A percentile compares a stretch with the other conserved stretches of the same genome.
phyloP scores from a whole-genome alignment of 768 basidiomycete genomes.

The Leccinum longicurvipes region DNA sequence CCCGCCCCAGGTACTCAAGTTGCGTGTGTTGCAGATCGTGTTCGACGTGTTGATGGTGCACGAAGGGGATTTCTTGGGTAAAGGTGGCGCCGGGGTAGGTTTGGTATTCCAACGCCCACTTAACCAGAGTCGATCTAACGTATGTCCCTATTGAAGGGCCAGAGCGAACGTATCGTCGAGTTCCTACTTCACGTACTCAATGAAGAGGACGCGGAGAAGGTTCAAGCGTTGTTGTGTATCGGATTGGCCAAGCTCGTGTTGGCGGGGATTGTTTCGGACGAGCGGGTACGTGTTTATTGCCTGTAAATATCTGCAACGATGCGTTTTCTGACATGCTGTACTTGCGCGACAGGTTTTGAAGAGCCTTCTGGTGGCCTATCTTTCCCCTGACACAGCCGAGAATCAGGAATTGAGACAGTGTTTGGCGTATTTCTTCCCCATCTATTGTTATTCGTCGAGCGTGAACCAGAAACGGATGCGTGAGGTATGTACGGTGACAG shows the following conservation, averaged over 20 bases:
- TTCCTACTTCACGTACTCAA: slow-evolving; percentile 56
- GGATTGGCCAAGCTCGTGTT: slow-evolving; percentile 87
- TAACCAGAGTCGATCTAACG: background rate
- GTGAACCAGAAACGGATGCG: slow-evolving; percentile 73
- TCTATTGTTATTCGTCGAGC: slow-evolving; percentile 79
- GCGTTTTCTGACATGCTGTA: background rate
- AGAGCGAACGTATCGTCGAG: slow-evolving; percentile 62
- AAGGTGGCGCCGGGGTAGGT: slow-evolving; percentile 36
- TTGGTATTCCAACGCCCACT: background rate
- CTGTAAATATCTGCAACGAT: background rate
- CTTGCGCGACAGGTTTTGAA: slow-evolving; percentile 39
- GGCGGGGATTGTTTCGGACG: slow-evolving; percentile 69
- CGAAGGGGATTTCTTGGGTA: slow-evolving; percentile 58
- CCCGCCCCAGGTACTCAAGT: slow-evolving; percentile 62
- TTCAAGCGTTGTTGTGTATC: slow-evolving; percentile 69
- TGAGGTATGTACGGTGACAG: slow-evolving; percentile 28
- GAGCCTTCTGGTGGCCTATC: slow-evolving; percentile 56
- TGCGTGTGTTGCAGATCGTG: slow-evolving; percentile 70
- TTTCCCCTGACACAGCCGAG: slow-evolving; percentile 74
- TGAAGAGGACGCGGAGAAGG: slow-evolving; percentile 54
- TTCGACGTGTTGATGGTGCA: slow-evolving; percentile 90
- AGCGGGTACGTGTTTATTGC: slow-evolving; percentile 45
- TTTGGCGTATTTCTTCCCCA: slow-evolving; percentile 80
- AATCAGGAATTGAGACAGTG: slow-evolving; percentile 87
- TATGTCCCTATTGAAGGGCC: background rate